Evolutionary conservation across 208 protist genomes (phyloP), one percentile per base, ranked within the genome.

Genomic region (Leishmania mexicana): DNA sequence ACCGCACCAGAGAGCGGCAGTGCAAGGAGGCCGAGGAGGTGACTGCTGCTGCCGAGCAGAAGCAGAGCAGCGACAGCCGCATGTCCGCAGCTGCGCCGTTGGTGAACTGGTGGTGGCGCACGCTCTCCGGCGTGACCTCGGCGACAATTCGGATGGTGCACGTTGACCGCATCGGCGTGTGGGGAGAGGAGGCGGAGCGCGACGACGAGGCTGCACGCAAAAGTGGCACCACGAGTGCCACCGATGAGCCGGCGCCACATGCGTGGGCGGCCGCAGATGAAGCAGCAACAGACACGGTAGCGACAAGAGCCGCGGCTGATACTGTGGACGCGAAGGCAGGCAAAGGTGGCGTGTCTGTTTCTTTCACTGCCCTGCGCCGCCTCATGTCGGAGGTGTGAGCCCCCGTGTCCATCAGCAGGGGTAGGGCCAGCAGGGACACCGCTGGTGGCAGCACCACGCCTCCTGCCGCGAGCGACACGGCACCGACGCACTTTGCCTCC

Each of bases 361-460:
- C 78, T 38, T 71, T 82, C 47, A 72, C 78, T 15, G 78, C 78
- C 35, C 49, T 85, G 73, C 82, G 78, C 13, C 78, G 38, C 2
- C 42, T 85, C 13, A 85, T 85, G 82, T 53, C 78, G 38, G 78
- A 79, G 13, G 82, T 79, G 31, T 85, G 78, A 28, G 77, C 45
- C 0, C 74, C 78, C 7, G 73, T 82, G 40, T 47, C 72, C 31
- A 65, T 82, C 17, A 68, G 74, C 17, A 72, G 73, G 11, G 76
- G n/a, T 74, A 82, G 70, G 54, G 10, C 40, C 3, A 38, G 38
- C 40, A 70, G 19, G 58, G 10, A 49, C 54, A 68, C 62, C 38
- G 42, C 13, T 68, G 11, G 21, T 31, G 62, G 62, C 68, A 67
- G 42, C 45, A 28, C 64, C 64, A 47, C 62, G 64, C n/a, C 51